Evolutionary conservation across 2,329 filamentous ascomycete genomes (phyloP), one percentile per base, ranked within the genome.

Genomic region (Helotiales sp.): DNA sequence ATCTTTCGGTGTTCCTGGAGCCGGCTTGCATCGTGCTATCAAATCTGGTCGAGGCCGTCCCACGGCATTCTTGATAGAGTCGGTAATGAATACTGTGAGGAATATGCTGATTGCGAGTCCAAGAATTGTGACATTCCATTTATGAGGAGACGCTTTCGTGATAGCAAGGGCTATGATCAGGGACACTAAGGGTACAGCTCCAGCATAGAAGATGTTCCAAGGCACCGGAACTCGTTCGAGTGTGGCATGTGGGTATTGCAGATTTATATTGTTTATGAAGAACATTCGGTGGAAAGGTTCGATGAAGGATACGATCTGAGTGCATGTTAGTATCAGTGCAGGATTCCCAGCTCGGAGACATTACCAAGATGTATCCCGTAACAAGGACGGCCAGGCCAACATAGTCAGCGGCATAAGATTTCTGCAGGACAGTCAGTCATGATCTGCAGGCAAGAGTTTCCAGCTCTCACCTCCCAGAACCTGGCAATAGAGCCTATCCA

Each of bases 211-310:
- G 65, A 64, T 67, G 47, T 69, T 69, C 67, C 65, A 79, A 89
- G 88, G 72, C 13, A 96, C 86, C 7, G 91, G 81, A 0, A 99
- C 95, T 61, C 92, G 84, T 74, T 99, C 93, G 51, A 88, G 75
- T 56, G 88, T 80, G 22, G 95, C 91, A 74, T 96, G 89, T 0
- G 95, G 95, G 69, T 89, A 97, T 63, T 91, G 87, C 59, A 98
- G 91, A 50, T 85, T 79, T 24, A 90, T 81, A 71, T 98, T 91
- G 71, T 92, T 89, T 61, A 98, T 83, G 63, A 85, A 89, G 76
- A 99, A 98, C 85, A 97, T 89, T 75, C 91, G 91, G 73, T 98
- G 92, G 72, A 98, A 98, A 0, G 95, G 95, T 60, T 88, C 86
- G 66, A 90, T 81, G 64, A 89, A 79, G 67, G 89, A 77, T 73